phyloP scores from a whole-genome alignment of 148 eudicot species.

The Rhododendron ovatum region DNA sequence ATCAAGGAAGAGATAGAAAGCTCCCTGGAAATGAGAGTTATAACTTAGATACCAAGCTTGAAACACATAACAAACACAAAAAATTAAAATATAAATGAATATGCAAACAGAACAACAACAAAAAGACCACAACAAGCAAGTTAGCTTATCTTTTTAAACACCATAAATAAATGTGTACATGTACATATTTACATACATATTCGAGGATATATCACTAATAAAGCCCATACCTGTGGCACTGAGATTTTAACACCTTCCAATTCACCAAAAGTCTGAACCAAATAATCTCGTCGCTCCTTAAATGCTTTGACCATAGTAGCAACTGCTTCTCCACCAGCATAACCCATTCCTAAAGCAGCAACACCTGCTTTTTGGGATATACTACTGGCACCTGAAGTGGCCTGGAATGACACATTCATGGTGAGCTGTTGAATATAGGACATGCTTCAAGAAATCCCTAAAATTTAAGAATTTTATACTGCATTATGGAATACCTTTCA shows the following conservation, averaged over 20 bases:
- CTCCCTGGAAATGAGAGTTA: constrained; percentile 65
- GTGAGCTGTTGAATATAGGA: not conserved
- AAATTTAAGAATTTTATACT: not conserved
- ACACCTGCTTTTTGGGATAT: constrained; percentile 88
- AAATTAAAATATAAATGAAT: too few relatives aligned
- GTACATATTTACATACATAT: not conserved
- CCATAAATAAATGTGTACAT: not conserved
- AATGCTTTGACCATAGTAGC: constrained; percentile 87
- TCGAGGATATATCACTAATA: not conserved
- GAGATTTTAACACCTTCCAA: constrained; percentile 83
- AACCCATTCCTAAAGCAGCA: constrained; percentile 90
- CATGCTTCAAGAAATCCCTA: not conserved
- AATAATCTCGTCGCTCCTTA: constrained; percentile 77
- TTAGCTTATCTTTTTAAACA: not conserved
- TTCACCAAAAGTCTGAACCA: constrained; percentile 66
- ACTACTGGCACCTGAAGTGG: constrained; percentile 87
- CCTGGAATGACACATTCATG: constrained; percentile 30
- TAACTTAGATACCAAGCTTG: too few relatives aligned
- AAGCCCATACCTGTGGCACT: constrained; percentile 62
- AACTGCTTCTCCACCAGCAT: constrained; percentile 84
- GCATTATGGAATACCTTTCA: not conserved
- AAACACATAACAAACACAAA: too few relatives aligned
- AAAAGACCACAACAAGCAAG: not conserved
- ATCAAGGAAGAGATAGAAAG: constrained; percentile 90
- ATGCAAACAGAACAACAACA: too few relatives aligned